Evolutionary conservation across 2,329 filamentous ascomycete species (phyloP).

Genomic region (Graphium sp.): DNA sequence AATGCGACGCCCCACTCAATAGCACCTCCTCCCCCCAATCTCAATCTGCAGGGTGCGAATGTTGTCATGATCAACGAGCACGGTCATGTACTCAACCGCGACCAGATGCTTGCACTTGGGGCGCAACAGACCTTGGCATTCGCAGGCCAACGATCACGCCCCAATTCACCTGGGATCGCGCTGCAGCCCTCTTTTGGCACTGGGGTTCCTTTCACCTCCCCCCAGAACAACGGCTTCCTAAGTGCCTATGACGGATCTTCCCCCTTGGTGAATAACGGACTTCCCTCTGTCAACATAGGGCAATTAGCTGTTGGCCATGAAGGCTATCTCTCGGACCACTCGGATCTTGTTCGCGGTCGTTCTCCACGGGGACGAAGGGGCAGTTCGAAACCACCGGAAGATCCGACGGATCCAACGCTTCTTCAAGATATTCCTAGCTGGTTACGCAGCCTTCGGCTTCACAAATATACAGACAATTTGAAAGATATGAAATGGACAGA

Average conservation of each 20-base stretch:
- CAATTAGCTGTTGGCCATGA: conserved; percentile 59
- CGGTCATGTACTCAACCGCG: conserved; percentile 70
- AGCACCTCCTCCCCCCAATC: conserved; percentile 46
- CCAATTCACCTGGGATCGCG: conserved; percentile 74
- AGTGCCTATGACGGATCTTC: conserved; percentile 68
- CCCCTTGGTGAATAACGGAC: conserved; percentile 51
- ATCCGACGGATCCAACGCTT: conserved; percentile 79
- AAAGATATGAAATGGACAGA: conserved; percentile 98
- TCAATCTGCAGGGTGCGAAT: conserved; percentile 52
- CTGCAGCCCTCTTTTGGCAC: conserved; percentile 51
- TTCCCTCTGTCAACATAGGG: conserved; percentile 54
- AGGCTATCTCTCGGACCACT: conserved; percentile 87
- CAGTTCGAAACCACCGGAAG: conserved; percentile 93
- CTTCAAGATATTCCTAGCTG: conserved; percentile 92
- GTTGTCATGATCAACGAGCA: conserved; percentile 92
- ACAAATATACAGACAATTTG: conserved; percentile 97
- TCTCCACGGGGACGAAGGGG: conserved; percentile 85
- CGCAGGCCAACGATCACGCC: conserved; percentile 61
- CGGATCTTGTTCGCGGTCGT: conserved; percentile 75
- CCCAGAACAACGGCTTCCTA: conserved; percentile 88
- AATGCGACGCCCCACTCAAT: conserved; percentile 27
- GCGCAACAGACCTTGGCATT: conserved; percentile 44
- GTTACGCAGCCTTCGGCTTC: conserved; percentile 83
- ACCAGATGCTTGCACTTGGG: conserved; percentile 72
- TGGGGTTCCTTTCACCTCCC: conserved; percentile 62